Evolutionary conservation across 2,329 filamentous ascomycete species (phyloP).

Genomic region (Plenodomus biglobosus): DNA sequence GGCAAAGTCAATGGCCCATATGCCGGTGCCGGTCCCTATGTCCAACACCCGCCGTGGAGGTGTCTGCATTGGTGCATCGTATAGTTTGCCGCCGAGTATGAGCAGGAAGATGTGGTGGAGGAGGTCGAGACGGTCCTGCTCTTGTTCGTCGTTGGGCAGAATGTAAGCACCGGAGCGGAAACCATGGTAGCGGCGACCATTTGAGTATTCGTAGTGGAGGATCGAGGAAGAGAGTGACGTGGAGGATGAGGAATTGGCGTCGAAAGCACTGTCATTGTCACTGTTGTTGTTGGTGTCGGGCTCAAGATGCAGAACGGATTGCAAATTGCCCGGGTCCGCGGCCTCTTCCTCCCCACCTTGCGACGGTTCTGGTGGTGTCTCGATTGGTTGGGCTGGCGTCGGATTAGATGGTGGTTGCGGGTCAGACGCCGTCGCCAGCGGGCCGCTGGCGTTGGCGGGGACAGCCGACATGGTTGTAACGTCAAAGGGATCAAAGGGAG

Average conservation of each 20-base stretch:
- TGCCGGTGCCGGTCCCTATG: constrained; percentile 47
- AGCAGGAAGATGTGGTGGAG: constrained; percentile 44
- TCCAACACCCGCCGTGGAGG: constrained; percentile 34
- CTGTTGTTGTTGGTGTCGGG: constrained; percentile 29
- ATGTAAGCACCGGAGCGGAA: constrained; percentile 41
- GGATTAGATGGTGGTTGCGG: neutral
- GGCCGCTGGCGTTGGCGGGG: constrained; percentile 4
- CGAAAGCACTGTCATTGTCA: constrained; percentile 39
- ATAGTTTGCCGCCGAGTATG: constrained; percentile 41
- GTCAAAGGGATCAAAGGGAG: neutral
- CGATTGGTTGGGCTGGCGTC: constrained; percentile 1
- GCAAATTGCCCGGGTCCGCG: constrained; percentile 15
- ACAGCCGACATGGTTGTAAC: constrained; percentile 12
- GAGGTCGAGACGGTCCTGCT: constrained; percentile 45
- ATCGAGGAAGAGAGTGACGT: constrained; percentile 43
- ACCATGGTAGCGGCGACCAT: constrained; percentile 44
- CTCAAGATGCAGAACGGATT: constrained; percentile 34
- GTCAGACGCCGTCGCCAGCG: neutral
- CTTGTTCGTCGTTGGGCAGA: constrained; percentile 44
- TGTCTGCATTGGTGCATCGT: constrained; percentile 32
- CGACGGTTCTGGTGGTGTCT: neutral
- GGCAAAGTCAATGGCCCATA: constrained; percentile 46
- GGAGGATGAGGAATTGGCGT: constrained; percentile 25
- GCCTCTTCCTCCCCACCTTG: constrained; percentile 3
- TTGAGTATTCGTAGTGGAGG: constrained; percentile 44